A percentile compares a stretch with the other conserved stretches of the same genome.
Evolutionary conservation across 352 stramenopile genomes (phyloP).

Genomic region (Phytophthora fragariae): DNA sequence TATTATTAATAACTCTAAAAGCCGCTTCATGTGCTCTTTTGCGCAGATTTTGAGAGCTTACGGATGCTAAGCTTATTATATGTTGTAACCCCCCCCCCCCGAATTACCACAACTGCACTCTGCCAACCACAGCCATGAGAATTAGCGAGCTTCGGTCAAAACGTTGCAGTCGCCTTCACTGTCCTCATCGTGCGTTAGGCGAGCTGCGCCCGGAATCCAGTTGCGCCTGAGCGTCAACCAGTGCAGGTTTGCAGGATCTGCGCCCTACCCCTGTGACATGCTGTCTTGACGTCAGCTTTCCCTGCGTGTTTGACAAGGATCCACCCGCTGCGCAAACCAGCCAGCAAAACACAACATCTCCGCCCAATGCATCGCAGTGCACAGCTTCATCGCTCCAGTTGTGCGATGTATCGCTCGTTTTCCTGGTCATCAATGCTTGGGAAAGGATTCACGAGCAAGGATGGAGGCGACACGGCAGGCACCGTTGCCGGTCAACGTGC

Average conservation of each 20-base stretch:
- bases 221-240: neutral
- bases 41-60: no score
- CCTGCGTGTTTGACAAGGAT: conserved; percentile 15
- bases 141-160: no score
- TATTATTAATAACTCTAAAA: no score
- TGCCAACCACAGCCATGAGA: no score
- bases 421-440: neutral
- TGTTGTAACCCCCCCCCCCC: no score
- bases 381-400: neutral
- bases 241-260: conserved; percentile 8
- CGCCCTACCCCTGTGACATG: conserved; percentile 18
- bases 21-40: no score
- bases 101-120: no score
- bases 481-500: neutral
- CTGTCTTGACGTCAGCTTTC: conserved; percentile 11
- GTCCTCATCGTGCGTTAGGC: no score
- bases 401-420: neutral
- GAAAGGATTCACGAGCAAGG: neutral
- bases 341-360: neutral
- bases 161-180: no score
- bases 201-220: neutral
- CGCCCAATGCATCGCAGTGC: neutral
- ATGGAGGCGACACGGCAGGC: neutral
- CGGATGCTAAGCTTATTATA: no score
- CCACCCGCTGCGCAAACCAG: neutral